Percentiles rank a stretch among this genome's conserved stretches.
These are phyloP conservation scores for Trifolium subterraneum DNA, from an alignment of 306 rosid genomes.

Conservation along the genomic window DNA sequence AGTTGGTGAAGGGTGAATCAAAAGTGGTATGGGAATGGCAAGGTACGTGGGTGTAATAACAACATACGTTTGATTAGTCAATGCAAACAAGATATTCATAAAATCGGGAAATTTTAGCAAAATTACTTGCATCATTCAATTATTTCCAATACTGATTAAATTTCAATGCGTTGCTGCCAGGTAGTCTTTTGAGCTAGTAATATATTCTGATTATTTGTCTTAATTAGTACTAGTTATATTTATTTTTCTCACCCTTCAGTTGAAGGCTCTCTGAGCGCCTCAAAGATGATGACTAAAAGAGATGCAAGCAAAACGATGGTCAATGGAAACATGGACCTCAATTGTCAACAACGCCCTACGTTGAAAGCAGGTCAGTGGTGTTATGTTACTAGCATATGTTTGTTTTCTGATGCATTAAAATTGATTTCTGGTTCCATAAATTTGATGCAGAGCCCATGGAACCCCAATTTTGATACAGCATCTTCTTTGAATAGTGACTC, in stretches of 20 bases:
- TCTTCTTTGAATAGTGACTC: conserved; percentile 8
- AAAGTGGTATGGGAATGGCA: conserved; percentile 97
- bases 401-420: conserved; percentile 31
- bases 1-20: conserved; percentile 89
- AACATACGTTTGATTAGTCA: conserved; percentile 18
- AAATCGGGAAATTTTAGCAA: not conserved
- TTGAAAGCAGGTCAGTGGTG: conserved; percentile 58
- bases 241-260: conserved; percentile 47
- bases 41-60: conserved; percentile 44
- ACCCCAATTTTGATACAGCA: conserved; percentile 45
- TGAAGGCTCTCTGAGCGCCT: conserved; percentile 86
- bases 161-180: not conserved
- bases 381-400: conserved; percentile 14
- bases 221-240: conserved; percentile 8
- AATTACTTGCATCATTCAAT: conserved; percentile 14
- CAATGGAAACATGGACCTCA: conserved; percentile 31
- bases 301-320: conserved; percentile 52
- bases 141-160: conserved; percentile 22
- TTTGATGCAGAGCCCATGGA: conserved; percentile 53
- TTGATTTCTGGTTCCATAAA: conserved; percentile 29
- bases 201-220: conserved; percentile 11
- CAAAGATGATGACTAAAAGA: conserved; percentile 53
- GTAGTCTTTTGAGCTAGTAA: conserved; percentile 10
- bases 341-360: conserved; percentile 40
- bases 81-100: conserved; percentile 14